Base-by-base conservation (phyloP, 2,329 filamentous ascomycete species). In the Colletotrichum lupini region DNA sequence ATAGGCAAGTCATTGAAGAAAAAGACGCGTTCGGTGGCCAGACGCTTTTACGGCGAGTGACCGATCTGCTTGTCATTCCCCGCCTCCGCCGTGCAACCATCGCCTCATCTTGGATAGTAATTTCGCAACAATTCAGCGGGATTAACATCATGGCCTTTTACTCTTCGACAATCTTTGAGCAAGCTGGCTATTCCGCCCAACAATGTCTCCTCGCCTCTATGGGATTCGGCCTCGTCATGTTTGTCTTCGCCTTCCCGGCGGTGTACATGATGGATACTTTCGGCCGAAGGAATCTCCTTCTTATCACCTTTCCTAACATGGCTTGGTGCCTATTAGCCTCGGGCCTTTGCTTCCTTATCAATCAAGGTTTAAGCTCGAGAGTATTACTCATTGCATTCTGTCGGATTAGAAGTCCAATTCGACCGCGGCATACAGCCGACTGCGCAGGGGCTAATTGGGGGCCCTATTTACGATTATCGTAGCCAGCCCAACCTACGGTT, bases 261-360 rank as follows among this genome's bases (percentile, higher is more conserved):
- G 81, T 92, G 46, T 91, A 85, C 85, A 89, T 88, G 4, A 91
- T 91, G 75, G 89, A 91, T 74, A 88, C 84, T 0, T 88, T 88
- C 72, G 89, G 89, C 2, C 84, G 89, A 9, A 85, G 89, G 22
- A 85, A 84, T 7, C 80, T 91, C 6, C 77, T 88, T 22, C 77
- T 84, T 1, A 83, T 84, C 59, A 85, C 83, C 0, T 85, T 85
- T 68, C 83, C 83, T 4, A 82, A 84, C 75, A 85, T 85, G 83
- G 79, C 83, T 0, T 84, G 82, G 82, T 83, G 82, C 0, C 73
- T 85, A 5, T 74, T 84, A 4, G 82, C 82, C 0, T 82, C 82
- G 16, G 76, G 88, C 0, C 82, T 90, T 53, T 89, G 86, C 75
- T 90, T 87, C 62, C 80, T 86, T 64, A 88, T 91, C 19, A 81